phyloP scores from a whole-genome alignment of 116 monocot genomes.

The Posidonia oceanica region DNA sequence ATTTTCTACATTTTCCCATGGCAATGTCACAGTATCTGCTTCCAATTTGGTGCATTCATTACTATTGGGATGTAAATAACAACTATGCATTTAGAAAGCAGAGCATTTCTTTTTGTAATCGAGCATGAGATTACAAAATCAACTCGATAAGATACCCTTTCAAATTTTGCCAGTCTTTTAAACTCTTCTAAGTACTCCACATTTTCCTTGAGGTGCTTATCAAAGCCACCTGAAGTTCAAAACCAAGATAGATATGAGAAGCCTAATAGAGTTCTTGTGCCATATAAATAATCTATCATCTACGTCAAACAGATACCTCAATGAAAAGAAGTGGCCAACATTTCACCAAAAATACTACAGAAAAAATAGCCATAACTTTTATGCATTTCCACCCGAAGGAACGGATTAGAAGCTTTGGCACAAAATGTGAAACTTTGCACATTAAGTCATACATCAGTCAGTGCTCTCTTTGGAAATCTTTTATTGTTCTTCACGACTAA shows the following conservation, averaged over 20 bases:
- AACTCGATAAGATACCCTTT: slow-evolving; percentile 59
- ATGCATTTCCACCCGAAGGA: too few relatives aligned
- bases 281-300: too few relatives aligned
- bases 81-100: slow-evolving; percentile 70
- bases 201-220: slow-evolving; percentile 82
- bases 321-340: too few relatives aligned
- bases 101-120: slow-evolving; percentile 62
- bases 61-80: slow-evolving; percentile 91
- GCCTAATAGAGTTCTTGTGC: too few relatives aligned
- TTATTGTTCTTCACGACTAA: too few relatives aligned
- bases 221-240: slow-evolving; percentile 68
- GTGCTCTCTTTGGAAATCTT: too few relatives aligned
- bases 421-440: too few relatives aligned
- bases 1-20: not conserved
- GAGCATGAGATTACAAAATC: slow-evolving; percentile 81
- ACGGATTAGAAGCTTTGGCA: too few relatives aligned
- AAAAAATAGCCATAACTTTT: too few relatives aligned
- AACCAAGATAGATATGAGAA: not conserved
- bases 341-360: too few relatives aligned
- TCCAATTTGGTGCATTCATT: not conserved
- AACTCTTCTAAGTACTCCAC: slow-evolving; percentile 87
- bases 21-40: not conserved
- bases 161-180: slow-evolving; percentile 38
- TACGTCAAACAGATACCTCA: too few relatives aligned
- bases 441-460: too few relatives aligned